These are phyloP conservation scores for Colletotrichum lini DNA, from an alignment of 2,329 filamentous ascomycete species.

Conservation along the genomic window DNA sequence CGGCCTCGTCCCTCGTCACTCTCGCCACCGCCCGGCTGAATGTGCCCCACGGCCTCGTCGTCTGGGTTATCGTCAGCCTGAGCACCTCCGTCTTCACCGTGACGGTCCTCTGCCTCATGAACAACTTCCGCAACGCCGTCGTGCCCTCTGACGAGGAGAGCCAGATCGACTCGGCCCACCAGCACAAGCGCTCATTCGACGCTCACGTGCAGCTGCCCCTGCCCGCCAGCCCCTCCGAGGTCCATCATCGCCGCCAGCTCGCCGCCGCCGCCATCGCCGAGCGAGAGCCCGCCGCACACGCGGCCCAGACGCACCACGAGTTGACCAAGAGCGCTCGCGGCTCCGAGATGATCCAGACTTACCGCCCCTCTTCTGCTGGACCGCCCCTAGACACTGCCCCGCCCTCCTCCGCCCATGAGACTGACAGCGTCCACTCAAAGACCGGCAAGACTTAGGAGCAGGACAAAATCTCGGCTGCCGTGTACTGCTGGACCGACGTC, in stretches of 20 bases:
- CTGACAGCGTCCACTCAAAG: background rate
- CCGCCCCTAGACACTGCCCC: background rate
- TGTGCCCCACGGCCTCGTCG: conserved; percentile 4
- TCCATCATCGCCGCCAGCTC: conserved; percentile 22
- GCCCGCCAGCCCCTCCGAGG: conserved; percentile 28
- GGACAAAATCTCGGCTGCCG: background rate
- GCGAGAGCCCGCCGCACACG: background rate
- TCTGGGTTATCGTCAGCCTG: conserved; percentile 28
- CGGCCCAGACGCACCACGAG: background rate
- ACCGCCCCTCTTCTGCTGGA: background rate
- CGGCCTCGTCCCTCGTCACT: conserved; percentile 9
- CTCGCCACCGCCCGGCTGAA: background rate
- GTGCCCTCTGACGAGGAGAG: conserved; percentile 23
- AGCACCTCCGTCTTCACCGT: conserved; percentile 16
- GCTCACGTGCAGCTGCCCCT: conserved; percentile 1
- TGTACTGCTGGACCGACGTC: conserved; percentile 17
- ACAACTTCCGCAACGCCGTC: conserved; percentile 21
- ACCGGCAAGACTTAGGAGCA: background rate
- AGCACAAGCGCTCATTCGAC: background rate
- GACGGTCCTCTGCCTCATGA: conserved; percentile 12
- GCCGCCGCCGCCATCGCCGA: conserved; percentile 6
- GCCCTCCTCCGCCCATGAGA: background rate
- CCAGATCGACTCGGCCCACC: background rate
- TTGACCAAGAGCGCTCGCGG: background rate
- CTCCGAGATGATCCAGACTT: background rate